Evolutionary conservation across 2,329 filamentous ascomycete genomes (phyloP).

Genomic region (Paecilomyces dactylethromorphus): DNA sequence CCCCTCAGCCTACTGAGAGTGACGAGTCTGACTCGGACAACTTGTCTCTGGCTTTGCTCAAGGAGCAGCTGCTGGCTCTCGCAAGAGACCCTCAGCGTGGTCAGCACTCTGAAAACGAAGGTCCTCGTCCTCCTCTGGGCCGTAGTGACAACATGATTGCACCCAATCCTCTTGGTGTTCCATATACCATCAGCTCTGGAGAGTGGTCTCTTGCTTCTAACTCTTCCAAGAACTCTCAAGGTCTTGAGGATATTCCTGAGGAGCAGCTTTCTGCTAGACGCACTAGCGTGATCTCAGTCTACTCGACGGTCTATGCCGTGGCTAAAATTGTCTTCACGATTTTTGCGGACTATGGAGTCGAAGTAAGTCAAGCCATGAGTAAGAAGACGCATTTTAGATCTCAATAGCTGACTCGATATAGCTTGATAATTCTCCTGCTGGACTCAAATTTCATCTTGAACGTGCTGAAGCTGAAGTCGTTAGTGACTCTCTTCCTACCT

Average conservation of each 20-base stretch:
- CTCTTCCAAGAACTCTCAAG: background rate
- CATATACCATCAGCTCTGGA: slow-evolving; percentile 24
- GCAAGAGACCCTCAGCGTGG: background rate
- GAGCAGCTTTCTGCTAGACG: slow-evolving; percentile 17
- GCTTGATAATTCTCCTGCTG: slow-evolving; percentile 22
- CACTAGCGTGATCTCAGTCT: slow-evolving; percentile 21
- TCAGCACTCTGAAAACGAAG: background rate
- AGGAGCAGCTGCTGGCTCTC: background rate
- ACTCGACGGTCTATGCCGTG: slow-evolving; percentile 26
- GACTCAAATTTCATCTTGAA: slow-evolving; percentile 24
- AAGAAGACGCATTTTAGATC: background rate
- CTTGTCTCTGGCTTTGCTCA: background rate
- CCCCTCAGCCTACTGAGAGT: background rate
- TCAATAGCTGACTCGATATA: slow-evolving; percentile 8
- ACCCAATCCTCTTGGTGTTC: slow-evolving; percentile 12
- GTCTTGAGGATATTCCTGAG: slow-evolving; percentile 12
- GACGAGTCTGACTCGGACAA: background rate
- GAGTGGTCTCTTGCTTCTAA: slow-evolving; percentile 20
- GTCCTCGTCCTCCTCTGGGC: background rate
- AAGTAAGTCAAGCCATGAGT: slow-evolving; percentile 18
- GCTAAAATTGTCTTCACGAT: slow-evolving; percentile 28
- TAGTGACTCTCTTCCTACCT: slow-evolving; percentile 16
- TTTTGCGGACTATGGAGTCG: slow-evolving; percentile 25
- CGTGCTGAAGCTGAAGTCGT: slow-evolving; percentile 22
- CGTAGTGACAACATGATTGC: slow-evolving; percentile 10